Base-by-base conservation (phyloP, 2,329 filamentous ascomycete species). In the Fusarium gaditjirri region DNA sequence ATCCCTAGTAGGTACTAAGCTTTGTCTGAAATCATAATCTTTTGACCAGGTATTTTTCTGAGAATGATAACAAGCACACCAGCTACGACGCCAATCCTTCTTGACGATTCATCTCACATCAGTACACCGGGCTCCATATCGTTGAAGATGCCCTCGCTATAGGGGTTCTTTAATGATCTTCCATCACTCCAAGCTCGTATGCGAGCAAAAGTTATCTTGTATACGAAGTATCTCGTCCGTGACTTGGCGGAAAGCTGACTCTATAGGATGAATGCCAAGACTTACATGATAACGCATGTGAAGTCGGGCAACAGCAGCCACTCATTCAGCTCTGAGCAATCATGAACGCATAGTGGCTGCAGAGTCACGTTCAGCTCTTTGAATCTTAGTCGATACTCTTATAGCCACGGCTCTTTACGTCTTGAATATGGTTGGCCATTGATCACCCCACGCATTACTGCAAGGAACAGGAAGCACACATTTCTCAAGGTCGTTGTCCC, bases 401-500 rank as follows among this genome's bases (percentile, higher is more conserved):
- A 39, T 60, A 42, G 65, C 70, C 70, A 71, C 57, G 49, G n/a
- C 56, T 42, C 31, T 27, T 58, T 25, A 9, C 46, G 29, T n/a
- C 50, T 43, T 29, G 19, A 29, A 11, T 21, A 8, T 57, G 44
- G 56, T 53, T 59, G 47, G 61, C 13, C 52, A 39, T 23, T 31
- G 13, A 41, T 33, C 27, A 41, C 61, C 61, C 53, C 66, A 50
- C 41, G 38, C 41, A 41, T 68, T 55, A 52, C 50, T 71, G 57
- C 57, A 68, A 68, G 66, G 70, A 56, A 55, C 44, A 58, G n/a
- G 31, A 57, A 21, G 27, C 44, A 55, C 56, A 25, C 44, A 38
- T 54, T 56, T 49, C 59, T 43, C 8, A 53, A 42, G 53, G 46
- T 70, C 52, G 50, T 42, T 59, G 57, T 59, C 47, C 70, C 70